phyloP scores from a whole-genome alignment of 371 early-diverging fungal genomes.

The Mucor irregularis region DNA sequence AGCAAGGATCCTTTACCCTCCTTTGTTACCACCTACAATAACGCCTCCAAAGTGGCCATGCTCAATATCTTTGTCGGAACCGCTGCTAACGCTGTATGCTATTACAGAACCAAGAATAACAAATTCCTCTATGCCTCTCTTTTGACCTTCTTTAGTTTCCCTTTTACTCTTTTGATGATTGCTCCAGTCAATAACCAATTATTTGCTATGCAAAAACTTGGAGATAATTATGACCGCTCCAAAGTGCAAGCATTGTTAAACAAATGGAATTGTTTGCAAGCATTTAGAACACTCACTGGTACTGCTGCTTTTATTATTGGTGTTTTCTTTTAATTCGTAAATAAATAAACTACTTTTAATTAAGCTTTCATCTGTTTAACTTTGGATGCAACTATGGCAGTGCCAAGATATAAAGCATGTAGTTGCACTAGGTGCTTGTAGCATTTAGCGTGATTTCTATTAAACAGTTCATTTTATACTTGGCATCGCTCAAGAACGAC shows the following conservation, averaged over 20 bases:
- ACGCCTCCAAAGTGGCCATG: not conserved
- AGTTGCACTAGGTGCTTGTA: too few relatives aligned
- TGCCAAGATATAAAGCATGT: too few relatives aligned
- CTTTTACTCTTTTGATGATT: constrained; percentile 13
- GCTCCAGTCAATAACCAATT: constrained; percentile 21
- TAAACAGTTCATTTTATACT: too few relatives aligned
- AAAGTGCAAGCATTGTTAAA: constrained; percentile 3
- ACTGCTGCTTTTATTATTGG: constrained; percentile 15
- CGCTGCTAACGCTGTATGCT: constrained; percentile 3
- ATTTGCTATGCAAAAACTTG: constrained; percentile 18
- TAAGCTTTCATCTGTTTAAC: too few relatives aligned
- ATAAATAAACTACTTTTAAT: too few relatives aligned
- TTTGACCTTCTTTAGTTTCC: constrained; percentile 1
- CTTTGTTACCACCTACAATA: constrained; percentile 6
- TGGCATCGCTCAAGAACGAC: too few relatives aligned
- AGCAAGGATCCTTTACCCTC: constrained; percentile 15
- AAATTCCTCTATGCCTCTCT: constrained; percentile 4
- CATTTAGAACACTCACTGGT: constrained; percentile 11
- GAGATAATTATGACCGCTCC: constrained; percentile 1
- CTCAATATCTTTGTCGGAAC: constrained; percentile 2
- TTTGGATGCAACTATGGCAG: too few relatives aligned
- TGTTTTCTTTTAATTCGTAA: too few relatives aligned
- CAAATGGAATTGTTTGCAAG: constrained; percentile 13
- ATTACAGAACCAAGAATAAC: constrained; percentile 9
- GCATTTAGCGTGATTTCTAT: too few relatives aligned